phyloP scores from a whole-genome alignment of 164 flowering plant species.

The Annona squamosa region DNA sequence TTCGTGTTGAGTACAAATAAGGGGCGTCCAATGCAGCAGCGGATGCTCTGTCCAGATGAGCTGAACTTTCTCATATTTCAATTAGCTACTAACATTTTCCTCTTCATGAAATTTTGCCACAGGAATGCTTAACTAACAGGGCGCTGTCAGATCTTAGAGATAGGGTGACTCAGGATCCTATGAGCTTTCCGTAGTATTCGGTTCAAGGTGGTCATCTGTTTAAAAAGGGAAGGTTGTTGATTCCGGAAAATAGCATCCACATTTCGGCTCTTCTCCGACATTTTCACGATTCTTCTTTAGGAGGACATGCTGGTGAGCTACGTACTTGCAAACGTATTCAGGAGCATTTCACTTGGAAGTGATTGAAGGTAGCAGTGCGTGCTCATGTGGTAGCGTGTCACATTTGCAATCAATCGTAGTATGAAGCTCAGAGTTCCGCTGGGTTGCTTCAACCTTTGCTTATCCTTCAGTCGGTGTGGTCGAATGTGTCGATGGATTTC shows the following conservation, averaged over 20 bases:
- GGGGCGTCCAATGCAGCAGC: not conserved
- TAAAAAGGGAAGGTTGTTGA: not conserved
- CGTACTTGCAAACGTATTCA: not conserved
- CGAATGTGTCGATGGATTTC: constrained; percentile 3
- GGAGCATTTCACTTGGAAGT: not conserved
- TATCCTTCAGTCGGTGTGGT: not conserved
- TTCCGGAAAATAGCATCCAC: not conserved
- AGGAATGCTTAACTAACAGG: not conserved
- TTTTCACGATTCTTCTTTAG: not conserved
- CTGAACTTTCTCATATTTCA: not conserved
- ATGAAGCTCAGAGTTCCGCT: not conserved
- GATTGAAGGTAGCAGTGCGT: not conserved
- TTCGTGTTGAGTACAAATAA: not conserved
- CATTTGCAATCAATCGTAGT: not conserved
- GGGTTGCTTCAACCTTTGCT: constrained; percentile 3
- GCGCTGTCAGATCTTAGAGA: not conserved
- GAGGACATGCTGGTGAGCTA: not conserved
- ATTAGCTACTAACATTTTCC: too few relatives aligned
- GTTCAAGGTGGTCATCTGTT: not conserved
- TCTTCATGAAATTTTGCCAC: not conserved
- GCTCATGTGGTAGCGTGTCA: not conserved
- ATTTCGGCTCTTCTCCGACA: not conserved
- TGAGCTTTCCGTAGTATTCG: not conserved
- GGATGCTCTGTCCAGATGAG: not conserved
- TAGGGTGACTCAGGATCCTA: not conserved